A percentile compares a stretch with the other conserved stretches of the same genome.
Conservation (phyloP, 2,329 filamentous ascomycete genomes). For the Aspergillus fructus region DNA sequence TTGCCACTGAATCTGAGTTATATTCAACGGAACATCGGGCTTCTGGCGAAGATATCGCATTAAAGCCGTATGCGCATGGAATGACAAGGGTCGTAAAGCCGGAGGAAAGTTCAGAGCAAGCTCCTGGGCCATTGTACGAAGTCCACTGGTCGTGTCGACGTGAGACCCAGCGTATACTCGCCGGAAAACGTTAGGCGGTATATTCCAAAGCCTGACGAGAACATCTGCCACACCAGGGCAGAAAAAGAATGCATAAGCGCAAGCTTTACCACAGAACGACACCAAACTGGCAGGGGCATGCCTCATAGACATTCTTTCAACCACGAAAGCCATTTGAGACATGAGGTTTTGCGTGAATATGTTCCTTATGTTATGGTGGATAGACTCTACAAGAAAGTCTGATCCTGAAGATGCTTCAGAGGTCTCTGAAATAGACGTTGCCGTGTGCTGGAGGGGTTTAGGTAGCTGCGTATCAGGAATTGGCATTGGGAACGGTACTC, state of each 20-base stretch:
- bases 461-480: constrained; percentile 39
- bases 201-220: constrained; percentile 76
- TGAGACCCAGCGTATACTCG: constrained; percentile 70
- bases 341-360: constrained; percentile 81
- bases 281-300: constrained; percentile 71
- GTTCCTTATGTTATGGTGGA: constrained; percentile 83
- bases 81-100: constrained; percentile 60
- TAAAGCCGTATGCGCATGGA: constrained; percentile 61
- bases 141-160: constrained; percentile 54
- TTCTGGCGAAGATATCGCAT: constrained; percentile 63
- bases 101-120: constrained; percentile 70
- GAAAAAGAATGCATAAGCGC: constrained; percentile 91
- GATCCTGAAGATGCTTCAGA: constrained; percentile 58
- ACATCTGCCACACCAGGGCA: constrained; percentile 83
- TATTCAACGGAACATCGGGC: constrained; percentile 65
- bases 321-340: constrained; percentile 80
- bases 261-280: constrained; percentile 85
- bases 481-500: constrained; percentile 66
- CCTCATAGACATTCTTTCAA: constrained; percentile 81
- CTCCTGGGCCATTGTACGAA: constrained; percentile 58
- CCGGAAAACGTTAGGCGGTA: constrained; percentile 67
- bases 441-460: constrained; percentile 36
- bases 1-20: constrained; percentile 76
- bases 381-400: constrained; percentile 71
- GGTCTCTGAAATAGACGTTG: constrained; percentile 51